Conservation (phyloP, 768 basidiomycete species). For the Floccularia luteovirens region DNA sequence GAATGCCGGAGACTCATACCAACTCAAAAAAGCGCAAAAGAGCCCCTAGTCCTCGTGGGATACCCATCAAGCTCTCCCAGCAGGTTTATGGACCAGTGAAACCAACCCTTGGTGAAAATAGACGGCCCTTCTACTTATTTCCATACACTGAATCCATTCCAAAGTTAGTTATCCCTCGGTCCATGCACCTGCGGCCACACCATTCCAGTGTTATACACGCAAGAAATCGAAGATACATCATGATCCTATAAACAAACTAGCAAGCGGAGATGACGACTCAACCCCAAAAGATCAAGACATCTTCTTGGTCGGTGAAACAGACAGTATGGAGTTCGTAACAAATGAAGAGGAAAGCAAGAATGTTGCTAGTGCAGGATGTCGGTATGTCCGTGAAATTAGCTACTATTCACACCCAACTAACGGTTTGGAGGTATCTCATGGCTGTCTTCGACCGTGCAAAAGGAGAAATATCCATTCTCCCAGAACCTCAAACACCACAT, state of each 20-base stretch:
- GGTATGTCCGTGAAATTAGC: conserved; percentile 27
- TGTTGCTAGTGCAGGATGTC: conserved; percentile 53
- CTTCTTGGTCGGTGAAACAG: conserved; percentile 78
- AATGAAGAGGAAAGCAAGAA: conserved; percentile 43
- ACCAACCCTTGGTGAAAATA: conserved; percentile 27
- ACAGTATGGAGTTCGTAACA: conserved; percentile 74
- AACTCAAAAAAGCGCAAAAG: conserved; percentile 36
- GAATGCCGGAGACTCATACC: conserved; percentile 28
- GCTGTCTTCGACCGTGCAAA: conserved; percentile 77
- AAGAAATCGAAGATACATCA: conserved; percentile 35
- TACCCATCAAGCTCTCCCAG: conserved; percentile 24
- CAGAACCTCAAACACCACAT: conserved; percentile 55
- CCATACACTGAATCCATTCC: background rate
- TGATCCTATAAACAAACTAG: conserved; percentile 10
- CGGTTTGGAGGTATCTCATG: conserved; percentile 68
- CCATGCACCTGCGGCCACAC: conserved; percentile 44
- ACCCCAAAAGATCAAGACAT: conserved; percentile 17
- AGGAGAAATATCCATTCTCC: conserved; percentile 60
- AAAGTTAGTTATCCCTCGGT: conserved; percentile 53
- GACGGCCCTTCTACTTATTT: conserved; percentile 1
- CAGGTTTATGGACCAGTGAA: conserved; percentile 20
- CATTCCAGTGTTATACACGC: conserved; percentile 54
- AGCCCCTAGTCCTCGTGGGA: conserved; percentile 17
- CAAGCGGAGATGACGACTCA: conserved; percentile 15
- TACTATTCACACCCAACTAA: background rate